Evolutionary conservation across 805 yeast species (phyloP).

Genomic region (Teunomyces barrocoloradensis): DNA sequence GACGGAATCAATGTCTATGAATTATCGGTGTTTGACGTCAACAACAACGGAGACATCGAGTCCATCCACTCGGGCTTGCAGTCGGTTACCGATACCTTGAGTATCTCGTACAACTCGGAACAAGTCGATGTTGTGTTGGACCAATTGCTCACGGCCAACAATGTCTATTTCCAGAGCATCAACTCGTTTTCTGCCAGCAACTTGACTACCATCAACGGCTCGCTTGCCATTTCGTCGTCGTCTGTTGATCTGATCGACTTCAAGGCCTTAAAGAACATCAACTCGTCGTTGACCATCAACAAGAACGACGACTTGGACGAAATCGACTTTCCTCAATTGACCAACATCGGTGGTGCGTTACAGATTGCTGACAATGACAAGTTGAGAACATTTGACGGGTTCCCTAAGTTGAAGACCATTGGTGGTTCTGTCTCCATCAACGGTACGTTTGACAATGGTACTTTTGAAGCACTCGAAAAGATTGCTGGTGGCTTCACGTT

Average conservation of each 20-base stretch:
- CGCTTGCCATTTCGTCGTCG: constrained; percentile 78
- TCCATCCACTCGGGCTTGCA: constrained; percentile 69
- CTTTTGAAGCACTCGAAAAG: constrained; percentile 67
- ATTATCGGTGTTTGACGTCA: constrained; percentile 63
- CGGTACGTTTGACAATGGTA: constrained; percentile 81
- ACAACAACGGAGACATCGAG: constrained; percentile 83
- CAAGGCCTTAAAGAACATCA: constrained; percentile 58
- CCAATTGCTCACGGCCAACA: constrained; percentile 78
- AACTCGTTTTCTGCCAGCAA: constrained; percentile 66
- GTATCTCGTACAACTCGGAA: constrained; percentile 83
- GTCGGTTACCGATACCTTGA: constrained; percentile 70
- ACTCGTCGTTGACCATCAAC: constrained; percentile 75
- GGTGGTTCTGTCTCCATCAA: constrained; percentile 83
- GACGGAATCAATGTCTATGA: constrained; percentile 58
- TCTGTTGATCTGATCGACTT: constrained; percentile 55
- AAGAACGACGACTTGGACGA: constrained; percentile 71
- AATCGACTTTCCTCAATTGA: constrained; percentile 66
- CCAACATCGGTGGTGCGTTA: constrained; percentile 89
- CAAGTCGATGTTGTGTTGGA: constrained; percentile 67
- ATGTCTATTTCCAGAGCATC: constrained; percentile 81
- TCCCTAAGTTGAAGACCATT: constrained; percentile 68
- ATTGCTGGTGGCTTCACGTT: constrained; percentile 92
- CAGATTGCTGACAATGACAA: constrained; percentile 80
- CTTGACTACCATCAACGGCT: constrained; percentile 72
- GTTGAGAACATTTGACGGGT: constrained; percentile 64